These are phyloP conservation scores for Colletotrichum sojae DNA, from an alignment of 2,329 filamentous ascomycete genomes.

Conservation along the genomic window DNA sequence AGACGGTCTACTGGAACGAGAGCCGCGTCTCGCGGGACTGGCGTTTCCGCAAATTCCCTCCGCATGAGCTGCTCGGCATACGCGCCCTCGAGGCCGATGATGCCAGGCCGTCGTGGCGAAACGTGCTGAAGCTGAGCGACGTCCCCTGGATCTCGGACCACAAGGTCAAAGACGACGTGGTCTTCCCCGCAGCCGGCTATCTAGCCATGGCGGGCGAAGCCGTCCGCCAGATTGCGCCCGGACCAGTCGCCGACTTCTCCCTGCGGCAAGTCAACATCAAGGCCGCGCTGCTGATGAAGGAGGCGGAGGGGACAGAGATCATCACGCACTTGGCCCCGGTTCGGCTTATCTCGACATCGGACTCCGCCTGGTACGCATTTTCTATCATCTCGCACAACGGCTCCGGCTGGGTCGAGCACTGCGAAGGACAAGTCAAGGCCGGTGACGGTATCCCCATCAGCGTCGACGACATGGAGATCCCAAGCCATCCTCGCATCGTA, in stretches of 20 bases:
- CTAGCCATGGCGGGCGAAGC: slow-evolving; percentile 47
- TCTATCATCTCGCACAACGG: slow-evolving; percentile 12
- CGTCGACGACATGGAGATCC: slow-evolving; percentile 42
- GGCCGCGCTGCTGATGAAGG: slow-evolving; percentile 39
- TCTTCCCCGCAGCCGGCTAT: slow-evolving; percentile 57
- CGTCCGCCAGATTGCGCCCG: slow-evolving; percentile 37
- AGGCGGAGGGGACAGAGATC: slow-evolving; percentile 32
- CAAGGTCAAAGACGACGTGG: slow-evolving; percentile 57
- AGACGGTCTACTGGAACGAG: slow-evolving; percentile 28
- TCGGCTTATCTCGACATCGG: slow-evolving; percentile 46
- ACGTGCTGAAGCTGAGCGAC: slow-evolving; percentile 42
- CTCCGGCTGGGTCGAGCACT: slow-evolving; percentile 14
- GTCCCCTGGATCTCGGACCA: slow-evolving; percentile 60
- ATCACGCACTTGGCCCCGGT: neutral
- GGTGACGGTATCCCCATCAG: slow-evolving; percentile 37
- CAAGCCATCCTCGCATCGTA: slow-evolving; percentile 39
- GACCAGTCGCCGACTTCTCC: slow-evolving; percentile 45
- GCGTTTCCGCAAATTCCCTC: slow-evolving; percentile 20
- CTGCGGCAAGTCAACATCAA: slow-evolving; percentile 49
- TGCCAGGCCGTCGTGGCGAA: slow-evolving; percentile 40
- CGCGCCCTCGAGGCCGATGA: slow-evolving; percentile 21
- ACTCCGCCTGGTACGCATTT: slow-evolving; percentile 19
- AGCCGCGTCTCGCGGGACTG: slow-evolving; percentile 22
- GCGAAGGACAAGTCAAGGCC: slow-evolving; percentile 56
- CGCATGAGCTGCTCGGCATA: slow-evolving; percentile 42